Evolutionary conservation across 31 red algal species (phyloP).

Genomic region (Odonthalia washingtoniensis): DNA sequence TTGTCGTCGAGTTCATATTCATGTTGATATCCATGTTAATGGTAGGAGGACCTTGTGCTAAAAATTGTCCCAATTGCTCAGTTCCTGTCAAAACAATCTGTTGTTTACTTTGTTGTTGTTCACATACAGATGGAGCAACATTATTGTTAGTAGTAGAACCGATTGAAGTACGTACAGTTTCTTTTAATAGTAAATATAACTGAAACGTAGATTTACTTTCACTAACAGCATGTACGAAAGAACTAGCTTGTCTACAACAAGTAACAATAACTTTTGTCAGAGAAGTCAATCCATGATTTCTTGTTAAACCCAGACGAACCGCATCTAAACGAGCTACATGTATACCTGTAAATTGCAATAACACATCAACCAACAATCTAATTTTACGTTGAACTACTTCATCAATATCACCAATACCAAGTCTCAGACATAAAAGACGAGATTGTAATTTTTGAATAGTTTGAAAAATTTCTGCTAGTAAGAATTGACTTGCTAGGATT

Average conservation of each 20-base stretch:
- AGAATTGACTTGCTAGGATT: conserved; percentile 44
- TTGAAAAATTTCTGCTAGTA: conserved; percentile 24
- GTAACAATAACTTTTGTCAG: conserved; percentile 56
- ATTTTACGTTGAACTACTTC: conserved; percentile 22
- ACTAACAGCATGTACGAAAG: conserved; percentile 39
- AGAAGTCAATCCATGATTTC: conserved; percentile 10
- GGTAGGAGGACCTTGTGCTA: conserved; percentile 34
- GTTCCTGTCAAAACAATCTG: too few species aligned
- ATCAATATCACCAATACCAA: not conserved
- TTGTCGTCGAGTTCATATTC: not conserved
- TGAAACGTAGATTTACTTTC: conserved; percentile 12
- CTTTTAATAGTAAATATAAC: conserved; percentile 17
- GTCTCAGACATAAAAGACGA: too few species aligned
- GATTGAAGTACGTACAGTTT: conserved; percentile 47
- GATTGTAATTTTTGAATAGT: too few species aligned
- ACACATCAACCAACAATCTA: conserved; percentile 15
- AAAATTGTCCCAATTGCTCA: conserved; percentile 66
- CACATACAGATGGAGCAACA: not conserved
- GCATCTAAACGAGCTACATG: conserved; percentile 50
- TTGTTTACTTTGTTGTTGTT: too few species aligned
- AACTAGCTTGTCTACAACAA: conserved; percentile 55
- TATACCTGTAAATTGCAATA: conserved; percentile 60
- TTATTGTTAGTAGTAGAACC: conserved; percentile 6
- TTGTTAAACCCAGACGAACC: conserved; percentile 45
- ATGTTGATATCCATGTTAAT: not conserved